Evolutionary conservation across 2,329 filamentous ascomycete genomes (phyloP).

Genomic region (Thielaviopsis musarum): DNA sequence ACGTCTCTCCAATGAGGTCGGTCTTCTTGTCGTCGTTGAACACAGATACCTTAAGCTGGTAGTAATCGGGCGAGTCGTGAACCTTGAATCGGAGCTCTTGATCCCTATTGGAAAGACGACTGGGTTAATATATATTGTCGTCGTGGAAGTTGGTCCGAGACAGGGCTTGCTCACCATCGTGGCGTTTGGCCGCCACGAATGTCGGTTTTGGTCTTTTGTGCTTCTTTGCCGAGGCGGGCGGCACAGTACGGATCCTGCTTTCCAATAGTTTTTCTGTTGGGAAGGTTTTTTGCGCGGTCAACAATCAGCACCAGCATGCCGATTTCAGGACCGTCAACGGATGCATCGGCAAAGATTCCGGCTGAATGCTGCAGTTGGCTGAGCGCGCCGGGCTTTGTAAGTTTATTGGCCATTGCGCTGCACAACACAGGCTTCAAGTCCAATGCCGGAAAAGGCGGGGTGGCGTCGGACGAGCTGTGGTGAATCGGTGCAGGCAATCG

Average conservation of each 20-base stretch:
- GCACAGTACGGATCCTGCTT: slow-evolving; percentile 98
- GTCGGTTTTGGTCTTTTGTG: slow-evolving; percentile 92
- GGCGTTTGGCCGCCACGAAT: slow-evolving; percentile 89
- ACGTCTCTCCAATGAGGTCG: slow-evolving; percentile 87
- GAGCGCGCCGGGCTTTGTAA: slow-evolving; percentile 34
- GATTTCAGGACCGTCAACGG: slow-evolving; percentile 79
- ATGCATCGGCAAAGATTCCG: slow-evolving; percentile 89
- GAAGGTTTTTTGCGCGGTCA: slow-evolving; percentile 90
- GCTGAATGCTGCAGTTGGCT: slow-evolving; percentile 57
- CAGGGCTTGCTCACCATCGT: slow-evolving; percentile 47
- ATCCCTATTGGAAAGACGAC: slow-evolving; percentile 47
- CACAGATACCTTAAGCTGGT: slow-evolving; percentile 82
- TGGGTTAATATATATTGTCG: slow-evolving; percentile 8
- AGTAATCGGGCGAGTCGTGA: slow-evolving; percentile 92
- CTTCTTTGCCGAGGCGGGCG: slow-evolving; percentile 83
- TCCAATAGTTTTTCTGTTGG: slow-evolving; percentile 91
- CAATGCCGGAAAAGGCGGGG: neutral
- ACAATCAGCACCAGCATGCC: slow-evolving; percentile 84
- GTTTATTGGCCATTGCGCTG: slow-evolving; percentile 31
- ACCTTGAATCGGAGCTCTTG: slow-evolving; percentile 92
- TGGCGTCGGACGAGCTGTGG: no score
- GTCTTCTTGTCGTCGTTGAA: slow-evolving; percentile 99
- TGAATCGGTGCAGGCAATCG: no score
- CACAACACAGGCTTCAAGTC: neutral
- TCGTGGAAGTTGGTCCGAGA: neutral